These are phyloP conservation scores for Tetrastigma voinierianum DNA, from an alignment of 164 flowering plant species.

Conservation along the genomic window DNA sequence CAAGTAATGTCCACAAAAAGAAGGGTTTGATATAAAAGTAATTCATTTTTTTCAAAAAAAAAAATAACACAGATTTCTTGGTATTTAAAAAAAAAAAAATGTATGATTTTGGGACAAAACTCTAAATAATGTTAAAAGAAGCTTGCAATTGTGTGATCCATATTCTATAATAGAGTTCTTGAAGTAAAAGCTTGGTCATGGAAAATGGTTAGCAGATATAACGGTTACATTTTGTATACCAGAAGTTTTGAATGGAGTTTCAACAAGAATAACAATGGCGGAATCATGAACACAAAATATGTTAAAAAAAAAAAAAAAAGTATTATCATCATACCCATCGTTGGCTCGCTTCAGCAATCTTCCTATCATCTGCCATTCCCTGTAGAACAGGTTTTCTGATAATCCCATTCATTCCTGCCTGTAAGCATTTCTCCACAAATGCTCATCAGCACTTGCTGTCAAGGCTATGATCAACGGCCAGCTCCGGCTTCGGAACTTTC, in stretches of 20 bases:
- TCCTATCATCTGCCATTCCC: conserved; percentile 44
- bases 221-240: not conserved
- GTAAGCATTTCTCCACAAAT: conserved; percentile 38
- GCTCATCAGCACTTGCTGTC: conserved; percentile 37
- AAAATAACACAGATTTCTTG: too few relatives aligned
- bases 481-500: conserved; percentile 32
- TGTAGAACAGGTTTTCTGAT: conserved; percentile 49
- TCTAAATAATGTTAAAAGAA: not conserved
- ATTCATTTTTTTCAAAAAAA: too few relatives aligned
- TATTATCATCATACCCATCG: conserved; percentile 22
- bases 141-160: not conserved
- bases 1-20: not conserved
- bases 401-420: conserved; percentile 48
- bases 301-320: too few relatives aligned
- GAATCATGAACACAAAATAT: not conserved
- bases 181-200: not conserved
- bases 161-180: not conserved
- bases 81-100: too few relatives aligned
- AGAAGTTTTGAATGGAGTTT: conserved; percentile 1
- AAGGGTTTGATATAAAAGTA: too few relatives aligned
- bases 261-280: not conserved
- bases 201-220: not conserved
- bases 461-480: conserved; percentile 45
- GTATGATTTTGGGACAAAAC: too few relatives aligned
- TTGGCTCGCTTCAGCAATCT: conserved; percentile 32